Conservation (phyloP, 2,329 filamentous ascomycete genomes). For the Alternaria angustiovoidea region DNA sequence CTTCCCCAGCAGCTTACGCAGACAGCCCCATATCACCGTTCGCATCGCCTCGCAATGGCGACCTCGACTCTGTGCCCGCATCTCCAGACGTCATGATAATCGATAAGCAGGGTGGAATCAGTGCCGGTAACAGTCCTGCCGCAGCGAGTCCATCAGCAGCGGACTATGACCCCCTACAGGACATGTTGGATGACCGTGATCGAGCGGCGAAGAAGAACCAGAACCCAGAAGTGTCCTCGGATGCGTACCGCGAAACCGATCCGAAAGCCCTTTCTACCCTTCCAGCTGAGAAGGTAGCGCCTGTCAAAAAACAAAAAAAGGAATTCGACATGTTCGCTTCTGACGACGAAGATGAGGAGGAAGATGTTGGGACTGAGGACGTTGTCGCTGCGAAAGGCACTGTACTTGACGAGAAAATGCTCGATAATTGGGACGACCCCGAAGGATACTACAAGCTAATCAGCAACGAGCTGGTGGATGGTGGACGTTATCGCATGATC, state of each 20-base stretch:
- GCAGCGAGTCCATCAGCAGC: slow-evolving; percentile 84
- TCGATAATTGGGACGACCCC: slow-evolving; percentile 92
- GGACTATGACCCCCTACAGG: slow-evolving; percentile 87
- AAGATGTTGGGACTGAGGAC: slow-evolving; percentile 67
- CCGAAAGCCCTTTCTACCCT: slow-evolving; percentile 62
- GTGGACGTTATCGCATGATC: slow-evolving; percentile 86
- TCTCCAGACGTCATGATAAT: slow-evolving; percentile 52
- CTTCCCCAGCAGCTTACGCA: slow-evolving; percentile 44
- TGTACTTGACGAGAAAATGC: slow-evolving; percentile 72
- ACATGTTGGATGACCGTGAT: slow-evolving; percentile 84
- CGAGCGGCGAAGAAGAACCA: slow-evolving; percentile 69
- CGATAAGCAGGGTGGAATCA: slow-evolving; percentile 52
- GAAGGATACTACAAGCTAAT: slow-evolving; percentile 98
- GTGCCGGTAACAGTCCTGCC: slow-evolving; percentile 41
- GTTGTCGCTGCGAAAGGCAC: slow-evolving; percentile 35
- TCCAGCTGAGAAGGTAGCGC: slow-evolving; percentile 47
- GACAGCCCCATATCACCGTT: slow-evolving; percentile 48
- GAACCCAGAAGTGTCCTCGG: slow-evolving; percentile 51
- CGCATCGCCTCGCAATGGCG: slow-evolving; percentile 49
- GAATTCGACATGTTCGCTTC: slow-evolving; percentile 70
- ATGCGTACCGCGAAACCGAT: slow-evolving; percentile 67
- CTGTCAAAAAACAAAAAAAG: slow-evolving; percentile 55
- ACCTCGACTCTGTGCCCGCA: slow-evolving; percentile 48
- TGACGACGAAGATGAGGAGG: slow-evolving; percentile 75
- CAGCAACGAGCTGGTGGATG: slow-evolving; percentile 86